Evolutionary conservation across 768 basidiomycete species (phyloP).

Genomic region (Serendipita vermifera): DNA sequence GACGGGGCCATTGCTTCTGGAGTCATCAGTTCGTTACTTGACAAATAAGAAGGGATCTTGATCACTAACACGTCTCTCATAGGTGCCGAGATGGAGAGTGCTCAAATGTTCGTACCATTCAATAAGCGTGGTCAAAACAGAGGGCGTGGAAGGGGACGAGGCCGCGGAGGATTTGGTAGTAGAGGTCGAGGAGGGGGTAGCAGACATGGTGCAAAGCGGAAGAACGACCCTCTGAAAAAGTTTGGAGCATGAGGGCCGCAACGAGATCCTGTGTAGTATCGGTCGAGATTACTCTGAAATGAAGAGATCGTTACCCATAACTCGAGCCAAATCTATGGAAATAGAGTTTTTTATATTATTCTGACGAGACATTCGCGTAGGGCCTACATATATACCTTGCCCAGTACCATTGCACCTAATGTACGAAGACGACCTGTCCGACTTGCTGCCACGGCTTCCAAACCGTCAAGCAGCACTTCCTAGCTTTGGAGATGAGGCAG

Average conservation of each 20-base stretch:
- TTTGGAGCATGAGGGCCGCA: constrained; percentile 32
- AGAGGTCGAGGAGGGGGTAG: constrained; percentile 29
- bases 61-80: constrained; percentile 14
- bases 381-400: background rate
- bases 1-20: constrained; percentile 6
- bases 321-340: too few species aligned
- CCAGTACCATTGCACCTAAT: constrained; percentile 2
- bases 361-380: too few species aligned
- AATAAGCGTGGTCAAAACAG: constrained; percentile 36
- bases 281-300: too few species aligned
- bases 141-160: constrained; percentile 41
- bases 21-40: background rate
- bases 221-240: constrained; percentile 71
- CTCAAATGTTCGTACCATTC: constrained; percentile 55
- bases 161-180: constrained; percentile 28
- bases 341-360: too few species aligned
- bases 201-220: constrained; percentile 43
- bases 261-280: too few species aligned
- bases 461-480: constrained; percentile 1
- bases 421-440: constrained; percentile 5
- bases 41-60: constrained; percentile 25
- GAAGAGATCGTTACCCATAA: too few species aligned
- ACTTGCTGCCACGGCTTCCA: constrained; percentile 5
- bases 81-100: constrained; percentile 26
- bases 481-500: background rate